phyloP scores from a whole-genome alignment of 2,329 filamentous ascomycete genomes.

The Arachnomyces sp. region DNA sequence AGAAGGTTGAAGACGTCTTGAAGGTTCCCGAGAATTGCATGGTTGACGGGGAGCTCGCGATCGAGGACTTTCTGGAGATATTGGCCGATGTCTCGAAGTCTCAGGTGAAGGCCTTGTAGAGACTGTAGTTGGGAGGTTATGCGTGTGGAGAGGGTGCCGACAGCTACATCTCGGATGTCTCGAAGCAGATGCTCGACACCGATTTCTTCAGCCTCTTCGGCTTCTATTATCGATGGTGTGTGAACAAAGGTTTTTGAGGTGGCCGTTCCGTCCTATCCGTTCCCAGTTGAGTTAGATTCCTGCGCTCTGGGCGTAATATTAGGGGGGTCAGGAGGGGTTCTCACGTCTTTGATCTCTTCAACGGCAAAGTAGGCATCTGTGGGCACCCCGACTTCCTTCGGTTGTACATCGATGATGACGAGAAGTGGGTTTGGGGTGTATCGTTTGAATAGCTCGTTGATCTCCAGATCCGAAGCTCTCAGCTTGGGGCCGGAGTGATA shows the following conservation, averaged over 20 bases:
- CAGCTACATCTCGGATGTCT: constrained; percentile 95
- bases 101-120: constrained; percentile 87
- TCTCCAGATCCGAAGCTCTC: constrained; percentile 90
- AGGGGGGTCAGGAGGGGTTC: constrained; percentile 24
- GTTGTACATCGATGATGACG: constrained; percentile 97
- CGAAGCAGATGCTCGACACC: constrained; percentile 95
- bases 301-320: constrained; percentile 4
- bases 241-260: constrained; percentile 97
- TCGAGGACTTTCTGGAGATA: constrained; percentile 96
- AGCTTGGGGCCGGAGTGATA: constrained; percentile 98
- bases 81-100: constrained; percentile 86
- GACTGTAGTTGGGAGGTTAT: constrained; percentile 98
- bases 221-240: constrained; percentile 95
- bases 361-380: constrained; percentile 99
- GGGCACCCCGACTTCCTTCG: constrained; percentile 93
- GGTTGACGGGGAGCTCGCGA: constrained; percentile 87
- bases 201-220: constrained; percentile 97
- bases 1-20: constrained; percentile 99
- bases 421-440: constrained; percentile 94
- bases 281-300: too few species aligned
- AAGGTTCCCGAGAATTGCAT: constrained; percentile 94
- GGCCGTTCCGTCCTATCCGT: constrained; percentile 81
- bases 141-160: constrained; percentile 89
- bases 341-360: constrained; percentile 97
- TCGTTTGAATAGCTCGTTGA: constrained; percentile 99